Evolutionary conservation across 495 filamentous ascomycete species (phyloP).

Genomic region (Aspergillus affinis): DNA sequence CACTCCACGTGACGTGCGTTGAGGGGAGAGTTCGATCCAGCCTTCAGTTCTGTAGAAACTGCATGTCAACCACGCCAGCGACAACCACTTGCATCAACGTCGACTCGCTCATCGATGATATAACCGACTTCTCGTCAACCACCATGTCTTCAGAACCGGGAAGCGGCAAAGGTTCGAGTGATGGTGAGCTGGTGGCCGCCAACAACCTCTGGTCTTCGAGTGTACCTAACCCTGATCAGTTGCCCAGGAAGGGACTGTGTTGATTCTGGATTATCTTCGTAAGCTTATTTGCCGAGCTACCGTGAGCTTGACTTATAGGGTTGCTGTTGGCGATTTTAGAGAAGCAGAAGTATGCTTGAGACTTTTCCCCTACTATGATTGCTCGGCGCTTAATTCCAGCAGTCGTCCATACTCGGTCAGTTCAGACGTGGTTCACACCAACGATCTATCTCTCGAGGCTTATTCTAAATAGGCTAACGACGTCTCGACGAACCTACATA

Average conservation of each 20-base stretch:
- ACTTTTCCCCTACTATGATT: background rate
- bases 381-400: background rate
- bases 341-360: slow-evolving; percentile 59
- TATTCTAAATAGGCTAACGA: slow-evolving; percentile 53
- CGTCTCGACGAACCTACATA: slow-evolving; percentile 64
- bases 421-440: slow-evolving; percentile 6
- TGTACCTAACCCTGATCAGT: slow-evolving; percentile 14
- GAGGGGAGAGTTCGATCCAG: no score
- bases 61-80: no score
- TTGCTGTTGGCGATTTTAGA: slow-evolving; percentile 28
- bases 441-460: slow-evolving; percentile 6
- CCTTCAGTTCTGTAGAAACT: background rate
- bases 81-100: no score
- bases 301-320: background rate
- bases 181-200: background rate
- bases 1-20: background rate
- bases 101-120: no score
- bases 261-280: slow-evolving; percentile 62
- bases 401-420: slow-evolving; percentile 63
- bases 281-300: slow-evolving; percentile 22
- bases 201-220: background rate
- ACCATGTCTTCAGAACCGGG: background rate
- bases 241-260: slow-evolving; percentile 23
- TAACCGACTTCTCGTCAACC: background rate
- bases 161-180: background rate